Evolutionary conservation across 2,329 filamentous ascomycete species (phyloP).

Genomic region (Fusarium pseudonygamai): DNA sequence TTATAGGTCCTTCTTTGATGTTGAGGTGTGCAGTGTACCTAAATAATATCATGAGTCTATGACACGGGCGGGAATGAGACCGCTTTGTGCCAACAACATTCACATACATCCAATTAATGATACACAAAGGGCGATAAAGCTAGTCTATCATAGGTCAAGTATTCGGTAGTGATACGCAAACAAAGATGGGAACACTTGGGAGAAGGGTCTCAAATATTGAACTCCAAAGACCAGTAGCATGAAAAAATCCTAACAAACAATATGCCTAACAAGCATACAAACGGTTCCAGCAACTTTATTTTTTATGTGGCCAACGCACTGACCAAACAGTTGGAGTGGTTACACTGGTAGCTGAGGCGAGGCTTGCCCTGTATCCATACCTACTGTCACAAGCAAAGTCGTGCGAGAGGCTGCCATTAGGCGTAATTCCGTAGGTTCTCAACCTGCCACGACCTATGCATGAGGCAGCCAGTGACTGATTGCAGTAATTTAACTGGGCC

Average conservation of each 20-base stretch:
- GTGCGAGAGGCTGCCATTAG: slow-evolving; percentile 4
- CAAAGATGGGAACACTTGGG: neutral
- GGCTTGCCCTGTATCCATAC: neutral
- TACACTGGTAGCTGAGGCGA: neutral
- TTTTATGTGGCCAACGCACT: neutral
- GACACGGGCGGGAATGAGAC: neutral
- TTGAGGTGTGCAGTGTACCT: neutral
- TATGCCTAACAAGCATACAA: neutral
- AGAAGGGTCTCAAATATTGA: neutral
- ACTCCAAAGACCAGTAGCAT: neutral
- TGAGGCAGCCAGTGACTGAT: slow-evolving; percentile 9
- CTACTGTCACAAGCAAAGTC: neutral
- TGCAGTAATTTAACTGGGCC: neutral
- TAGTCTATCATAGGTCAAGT: neutral
- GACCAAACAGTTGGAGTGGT: neutral
- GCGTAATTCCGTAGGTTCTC: slow-evolving; percentile 4
- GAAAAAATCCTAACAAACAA: neutral
- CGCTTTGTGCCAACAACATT: neutral
- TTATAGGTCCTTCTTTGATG: neutral
- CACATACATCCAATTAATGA: neutral
- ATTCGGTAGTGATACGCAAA: neutral
- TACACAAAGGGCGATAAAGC: neutral
- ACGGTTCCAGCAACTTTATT: neutral
- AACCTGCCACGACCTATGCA: slow-evolving; percentile 25
- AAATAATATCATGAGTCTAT: neutral